These are phyloP conservation scores for Talaromyces piceae DNA, from an alignment of 2,329 filamentous ascomycete genomes.

Conservation along the genomic window DNA sequence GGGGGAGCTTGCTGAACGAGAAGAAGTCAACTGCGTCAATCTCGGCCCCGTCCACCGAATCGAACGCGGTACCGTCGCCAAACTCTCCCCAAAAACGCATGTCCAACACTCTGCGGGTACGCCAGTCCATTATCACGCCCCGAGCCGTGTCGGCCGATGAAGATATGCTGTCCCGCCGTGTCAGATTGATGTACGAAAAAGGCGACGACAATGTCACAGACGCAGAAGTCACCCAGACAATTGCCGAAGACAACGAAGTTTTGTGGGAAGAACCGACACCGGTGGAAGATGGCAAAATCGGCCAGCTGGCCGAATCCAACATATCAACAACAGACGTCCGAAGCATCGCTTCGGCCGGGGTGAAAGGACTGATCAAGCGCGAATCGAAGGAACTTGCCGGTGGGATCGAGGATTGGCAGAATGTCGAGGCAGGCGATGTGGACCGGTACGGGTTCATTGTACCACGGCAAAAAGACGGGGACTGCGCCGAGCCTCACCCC, in stretches of 20 bases:
- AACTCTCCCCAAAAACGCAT: constrained; percentile 19
- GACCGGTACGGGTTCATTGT: constrained; percentile 61
- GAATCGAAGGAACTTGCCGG: constrained; percentile 53
- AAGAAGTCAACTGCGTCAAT: constrained; percentile 31
- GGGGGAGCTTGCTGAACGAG: constrained; percentile 53
- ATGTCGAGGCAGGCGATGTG: constrained; percentile 52
- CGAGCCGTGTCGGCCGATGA: constrained; percentile 57
- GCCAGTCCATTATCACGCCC: constrained; percentile 27
- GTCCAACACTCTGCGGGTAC: constrained; percentile 31
- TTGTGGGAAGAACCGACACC: constrained; percentile 33
- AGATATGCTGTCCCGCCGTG: constrained; percentile 54
- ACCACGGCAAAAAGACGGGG: constrained; percentile 19
- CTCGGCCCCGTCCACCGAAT: constrained; percentile 15
- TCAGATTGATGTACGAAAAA: constrained; percentile 57
- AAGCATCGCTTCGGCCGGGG: constrained; percentile 22
- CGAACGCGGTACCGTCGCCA: neutral
- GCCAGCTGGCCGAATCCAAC: constrained; percentile 20
- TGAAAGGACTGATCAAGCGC: constrained; percentile 35
- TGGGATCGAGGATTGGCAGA: constrained; percentile 58
- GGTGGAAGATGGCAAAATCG: constrained; percentile 20
- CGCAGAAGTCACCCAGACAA: constrained; percentile 30
- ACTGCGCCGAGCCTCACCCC: constrained; percentile 28
- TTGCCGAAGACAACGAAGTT: constrained; percentile 32
- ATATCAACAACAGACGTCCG: constrained; percentile 21
- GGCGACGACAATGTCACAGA: constrained; percentile 49